Conservation (phyloP, 257 asterid species). For the Gentiana dahurica region DNA sequence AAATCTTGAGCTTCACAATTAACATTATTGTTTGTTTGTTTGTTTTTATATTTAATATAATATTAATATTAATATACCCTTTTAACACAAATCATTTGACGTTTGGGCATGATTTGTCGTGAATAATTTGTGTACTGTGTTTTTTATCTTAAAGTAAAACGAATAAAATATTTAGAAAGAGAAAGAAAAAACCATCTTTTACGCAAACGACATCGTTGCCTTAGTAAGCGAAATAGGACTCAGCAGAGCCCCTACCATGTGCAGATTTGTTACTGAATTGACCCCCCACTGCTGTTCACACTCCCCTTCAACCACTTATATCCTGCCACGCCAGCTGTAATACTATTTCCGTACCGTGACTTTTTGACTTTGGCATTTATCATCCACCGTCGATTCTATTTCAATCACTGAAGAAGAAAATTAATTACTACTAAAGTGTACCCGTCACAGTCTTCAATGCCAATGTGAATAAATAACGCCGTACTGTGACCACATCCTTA, state of each 20-base stretch:
- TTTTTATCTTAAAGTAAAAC: no score
- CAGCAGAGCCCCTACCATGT: slow-evolving; percentile 15
- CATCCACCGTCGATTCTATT: background rate
- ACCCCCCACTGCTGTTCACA: slow-evolving; percentile 8
- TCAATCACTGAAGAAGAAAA: slow-evolving; percentile 10
- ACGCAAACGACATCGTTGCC: background rate
- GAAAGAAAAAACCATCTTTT: no score
- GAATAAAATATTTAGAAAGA: no score
- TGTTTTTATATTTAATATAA: no score
- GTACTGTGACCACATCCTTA: slow-evolving; percentile 8
- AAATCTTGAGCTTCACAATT: no score
- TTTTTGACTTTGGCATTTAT: no score
- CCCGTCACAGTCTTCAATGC: slow-evolving; percentile 13
- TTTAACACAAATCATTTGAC: no score
- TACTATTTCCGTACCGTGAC: background rate
- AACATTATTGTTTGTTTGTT: no score
- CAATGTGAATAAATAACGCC: slow-evolving; percentile 8
- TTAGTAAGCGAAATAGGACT: background rate
- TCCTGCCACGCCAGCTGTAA: slow-evolving; percentile 9
- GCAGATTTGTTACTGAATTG: slow-evolving; percentile 20
- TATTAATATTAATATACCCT: no score
- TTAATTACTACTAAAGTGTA: background rate
- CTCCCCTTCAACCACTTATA: slow-evolving; percentile 9
- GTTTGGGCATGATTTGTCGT: no score
- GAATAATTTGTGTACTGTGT: no score